Percentiles rank a stretch among this genome's conserved stretches.
Conservation (phyloP, 1,284 basidiomycete genomes). For the Somion occarium region DNA sequence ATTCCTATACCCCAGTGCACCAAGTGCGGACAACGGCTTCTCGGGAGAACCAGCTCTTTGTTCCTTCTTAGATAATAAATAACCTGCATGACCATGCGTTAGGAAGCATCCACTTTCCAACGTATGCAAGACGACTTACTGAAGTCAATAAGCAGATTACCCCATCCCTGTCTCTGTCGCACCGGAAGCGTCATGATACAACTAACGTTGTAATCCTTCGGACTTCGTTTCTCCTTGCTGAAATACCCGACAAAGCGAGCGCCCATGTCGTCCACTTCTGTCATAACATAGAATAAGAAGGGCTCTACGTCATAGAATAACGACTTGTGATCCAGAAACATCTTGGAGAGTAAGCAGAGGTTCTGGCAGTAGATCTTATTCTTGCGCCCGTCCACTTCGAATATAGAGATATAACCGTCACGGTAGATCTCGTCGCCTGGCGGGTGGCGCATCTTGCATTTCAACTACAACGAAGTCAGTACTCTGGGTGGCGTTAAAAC, state of each 20-base stretch:
- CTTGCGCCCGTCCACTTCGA: slow-evolving; percentile 97
- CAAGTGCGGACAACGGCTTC: slow-evolving; percentile 87
- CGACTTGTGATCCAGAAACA: slow-evolving; percentile 99
- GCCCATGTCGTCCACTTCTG: slow-evolving; percentile 85
- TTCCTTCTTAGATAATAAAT: slow-evolving; percentile 95
- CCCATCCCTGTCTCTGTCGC: slow-evolving; percentile 92
- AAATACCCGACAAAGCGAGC: slow-evolving; percentile 98
- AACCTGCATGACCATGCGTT: slow-evolving; percentile 52
- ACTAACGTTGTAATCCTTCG: slow-evolving; percentile 95
- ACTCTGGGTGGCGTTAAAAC: slow-evolving; percentile 5
- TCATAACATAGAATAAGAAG: slow-evolving; percentile 98
- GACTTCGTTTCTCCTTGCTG: slow-evolving; percentile 96
- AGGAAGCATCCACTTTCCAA: background rate
- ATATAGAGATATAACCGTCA: slow-evolving; percentile 85
- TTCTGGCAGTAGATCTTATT: slow-evolving; percentile 99
- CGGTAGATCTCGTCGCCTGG: slow-evolving; percentile 99
- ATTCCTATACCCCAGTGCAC: slow-evolving; percentile 87
- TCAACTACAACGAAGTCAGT: slow-evolving; percentile 50
- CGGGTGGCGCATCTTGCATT: slow-evolving; percentile 93
- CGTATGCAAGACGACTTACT: slow-evolving; percentile 58
- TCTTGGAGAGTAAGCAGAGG: slow-evolving; percentile 96
- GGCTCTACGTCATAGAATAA: slow-evolving; percentile 99
- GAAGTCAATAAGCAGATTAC: slow-evolving; percentile 92
- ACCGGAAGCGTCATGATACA: slow-evolving; percentile 99
- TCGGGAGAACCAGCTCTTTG: slow-evolving; percentile 85